phyloP scores from a whole-genome alignment of 345 rosid species.

The Syzygium grande region DNA sequence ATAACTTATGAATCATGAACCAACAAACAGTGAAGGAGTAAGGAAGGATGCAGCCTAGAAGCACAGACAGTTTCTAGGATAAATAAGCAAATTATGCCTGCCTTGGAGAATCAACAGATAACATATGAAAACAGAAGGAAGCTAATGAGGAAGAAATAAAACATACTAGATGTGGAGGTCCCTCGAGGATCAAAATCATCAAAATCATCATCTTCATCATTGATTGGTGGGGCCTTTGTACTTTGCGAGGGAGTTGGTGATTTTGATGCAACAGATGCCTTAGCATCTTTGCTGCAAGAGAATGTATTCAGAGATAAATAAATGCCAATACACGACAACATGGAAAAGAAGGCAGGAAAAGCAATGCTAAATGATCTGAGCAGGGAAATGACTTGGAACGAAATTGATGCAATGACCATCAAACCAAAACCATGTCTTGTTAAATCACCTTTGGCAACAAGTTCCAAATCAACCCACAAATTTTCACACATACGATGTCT shows the following conservation, averaged over 20 bases:
- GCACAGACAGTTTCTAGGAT: background rate
- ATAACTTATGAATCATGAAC: background rate
- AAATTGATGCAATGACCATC: background rate
- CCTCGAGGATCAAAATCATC: constrained; percentile 99
- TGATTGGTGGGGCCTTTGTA: constrained; percentile 32
- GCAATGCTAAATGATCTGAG: background rate
- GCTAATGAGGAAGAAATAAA: background rate
- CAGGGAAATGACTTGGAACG: background rate
- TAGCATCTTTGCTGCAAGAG: constrained; percentile 48
- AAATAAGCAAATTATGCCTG: background rate
- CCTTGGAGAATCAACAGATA: background rate
- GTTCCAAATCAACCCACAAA: background rate
- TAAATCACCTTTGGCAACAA: background rate
- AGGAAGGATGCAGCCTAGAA: background rate
- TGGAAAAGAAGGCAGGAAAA: background rate
- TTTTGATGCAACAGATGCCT: constrained; percentile 30
- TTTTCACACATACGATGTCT: background rate
- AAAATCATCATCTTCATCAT: constrained; percentile 39
- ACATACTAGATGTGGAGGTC: constrained; percentile 69
- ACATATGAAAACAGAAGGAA: background rate
- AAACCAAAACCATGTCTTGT: background rate
- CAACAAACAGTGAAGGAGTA: background rate
- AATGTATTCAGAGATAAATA: background rate
- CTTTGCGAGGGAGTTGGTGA: constrained; percentile 34
- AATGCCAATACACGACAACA: background rate